A percentile compares a stretch with the other conserved stretches of the same genome.
Conservation (phyloP, 768 basidiomycete species). For the Jaapia argillacea region DNA sequence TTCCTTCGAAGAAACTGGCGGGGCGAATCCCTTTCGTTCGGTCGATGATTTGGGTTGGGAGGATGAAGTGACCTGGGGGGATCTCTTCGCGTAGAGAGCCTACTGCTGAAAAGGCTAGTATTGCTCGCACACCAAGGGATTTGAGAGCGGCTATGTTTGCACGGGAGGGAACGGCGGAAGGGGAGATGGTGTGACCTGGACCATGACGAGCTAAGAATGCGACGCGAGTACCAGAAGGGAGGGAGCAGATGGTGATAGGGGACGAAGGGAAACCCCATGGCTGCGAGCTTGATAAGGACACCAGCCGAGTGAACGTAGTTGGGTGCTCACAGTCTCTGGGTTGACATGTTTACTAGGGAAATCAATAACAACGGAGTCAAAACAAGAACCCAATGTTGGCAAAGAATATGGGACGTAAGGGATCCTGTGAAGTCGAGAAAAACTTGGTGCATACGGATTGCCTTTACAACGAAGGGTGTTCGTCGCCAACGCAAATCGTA, state of each 20-base stretch:
- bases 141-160: slow-evolving; percentile 97
- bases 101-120: slow-evolving; percentile 93
- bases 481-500: not conserved
- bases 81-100: slow-evolving; percentile 93
- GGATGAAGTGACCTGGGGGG: slow-evolving; percentile 76
- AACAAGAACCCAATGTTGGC: no score
- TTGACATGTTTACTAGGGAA: slow-evolving; percentile 58
- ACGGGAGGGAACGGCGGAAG: slow-evolving; percentile 72
- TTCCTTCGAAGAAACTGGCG: slow-evolving; percentile 78
- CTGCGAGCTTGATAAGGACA: slow-evolving; percentile 25
- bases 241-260: slow-evolving; percentile 84
- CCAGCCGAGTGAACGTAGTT: not conserved
- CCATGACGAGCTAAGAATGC: slow-evolving; percentile 95
- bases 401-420: not conserved
- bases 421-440: not conserved
- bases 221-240: slow-evolving; percentile 69
- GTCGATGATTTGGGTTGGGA: slow-evolving; percentile 92
- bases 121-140: slow-evolving; percentile 77
- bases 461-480: not conserved
- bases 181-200: slow-evolving; percentile 63
- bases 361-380: not conserved
- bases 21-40: slow-evolving; percentile 92
- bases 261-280: slow-evolving; percentile 92
- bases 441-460: not conserved
- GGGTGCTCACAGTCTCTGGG: slow-evolving; percentile 60